Evolutionary conservation across 1,139 yeast species (phyloP).

Genomic region (Sugiyamaella sp.): DNA sequence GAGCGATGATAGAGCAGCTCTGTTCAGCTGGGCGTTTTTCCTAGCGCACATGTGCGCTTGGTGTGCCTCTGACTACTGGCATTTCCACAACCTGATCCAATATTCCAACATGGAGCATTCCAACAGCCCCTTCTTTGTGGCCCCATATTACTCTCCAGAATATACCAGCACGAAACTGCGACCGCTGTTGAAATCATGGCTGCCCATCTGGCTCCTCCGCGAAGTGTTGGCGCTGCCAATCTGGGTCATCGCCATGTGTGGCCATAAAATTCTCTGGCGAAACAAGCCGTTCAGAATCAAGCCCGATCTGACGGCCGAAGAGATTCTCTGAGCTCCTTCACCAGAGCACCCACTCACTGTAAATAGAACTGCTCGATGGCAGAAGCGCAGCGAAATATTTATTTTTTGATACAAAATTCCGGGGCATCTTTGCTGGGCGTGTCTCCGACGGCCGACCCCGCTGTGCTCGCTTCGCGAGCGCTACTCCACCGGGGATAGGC

Average conservation of each 20-base stretch:
- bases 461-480: too few species aligned
- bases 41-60: slow-evolving; percentile 61
- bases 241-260: slow-evolving; percentile 80
- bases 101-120: slow-evolving; percentile 39
- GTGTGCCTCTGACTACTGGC: slow-evolving; percentile 65
- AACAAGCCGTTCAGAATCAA: slow-evolving; percentile 74
- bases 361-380: not conserved
- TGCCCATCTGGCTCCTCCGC: slow-evolving; percentile 63
- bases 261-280: slow-evolving; percentile 82
- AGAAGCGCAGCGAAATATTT: too few species aligned
- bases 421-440: too few species aligned
- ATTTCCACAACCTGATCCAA: slow-evolving; percentile 53
- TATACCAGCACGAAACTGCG: slow-evolving; percentile 15
- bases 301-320: slow-evolving; percentile 77
- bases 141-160: slow-evolving; percentile 35
- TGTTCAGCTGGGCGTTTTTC: slow-evolving; percentile 44
- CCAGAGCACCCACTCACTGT: not conserved
- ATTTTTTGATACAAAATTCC: too few species aligned
- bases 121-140: slow-evolving; percentile 39
- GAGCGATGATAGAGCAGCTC: slow-evolving; percentile 7
- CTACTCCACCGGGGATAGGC: too few species aligned
- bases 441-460: too few species aligned
- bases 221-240: slow-evolving; percentile 80
- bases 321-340: slow-evolving; percentile 39
- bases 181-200: slow-evolving; percentile 43